Base-by-base conservation (phyloP, 441 rosid species). In the Theobroma grandiflorum region DNA sequence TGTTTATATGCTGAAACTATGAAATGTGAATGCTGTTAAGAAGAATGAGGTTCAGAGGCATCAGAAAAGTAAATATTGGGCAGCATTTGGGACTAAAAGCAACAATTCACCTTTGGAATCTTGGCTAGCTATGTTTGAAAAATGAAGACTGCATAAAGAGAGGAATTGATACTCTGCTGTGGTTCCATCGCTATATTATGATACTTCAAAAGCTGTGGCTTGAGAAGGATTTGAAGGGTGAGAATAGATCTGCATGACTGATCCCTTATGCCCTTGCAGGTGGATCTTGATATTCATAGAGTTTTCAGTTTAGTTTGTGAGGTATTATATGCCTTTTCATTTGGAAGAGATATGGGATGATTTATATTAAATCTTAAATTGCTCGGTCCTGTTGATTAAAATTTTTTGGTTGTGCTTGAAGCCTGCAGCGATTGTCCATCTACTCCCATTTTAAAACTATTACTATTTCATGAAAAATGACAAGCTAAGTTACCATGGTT, bases 291-390 rank as follows among this genome's bases (percentile, higher is more conserved):
- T 70, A 49, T 47, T 42, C 42, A 8, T 49, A 26, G 38, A 6
- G 6, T 12, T 45, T 45, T 47, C 20, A 2, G 57, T 69, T 69
- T 69, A 69, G 74, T 70, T 70, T 70, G 22, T 47, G 58, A 47
- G 42, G 11, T 70, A 3, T 47, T 5, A 6, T 45, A 45, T 22
- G 37, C 16, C 33, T 18, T 67, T 20, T 45, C 15, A 22, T 68
- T 68, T 68, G 6, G n/a, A 47, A 47, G 58, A 15, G 58, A 47
- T 47, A 20, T 35, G 15, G 58, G 74, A 26, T 70, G 20, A 49
- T 26, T 11, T 70, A 26, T 49, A 14, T 47, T 47, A 31, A 49
- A 47, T 70, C 22, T 47, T 47, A 14, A 58, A 14, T 7, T 47
- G 74, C 16, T 47, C 38, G 3, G 40, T 47, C 22, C 16, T 14